Evolutionary conservation across 2,329 filamentous ascomycete species (phyloP).

Genomic region (Exophiala oligosperma): DNA sequence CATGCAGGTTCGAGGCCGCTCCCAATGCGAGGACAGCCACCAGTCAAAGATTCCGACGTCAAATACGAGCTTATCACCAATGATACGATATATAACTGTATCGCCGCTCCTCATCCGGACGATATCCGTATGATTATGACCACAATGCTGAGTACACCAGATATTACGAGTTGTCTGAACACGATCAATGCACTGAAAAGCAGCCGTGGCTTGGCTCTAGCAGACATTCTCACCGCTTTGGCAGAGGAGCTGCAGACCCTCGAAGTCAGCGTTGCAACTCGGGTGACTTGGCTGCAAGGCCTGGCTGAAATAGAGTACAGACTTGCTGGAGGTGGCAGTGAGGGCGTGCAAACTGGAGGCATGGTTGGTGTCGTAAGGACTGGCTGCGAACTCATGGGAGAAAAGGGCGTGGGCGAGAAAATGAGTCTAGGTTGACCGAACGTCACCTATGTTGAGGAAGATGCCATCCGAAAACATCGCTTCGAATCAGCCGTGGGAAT

Average conservation of each 20-base stretch:
- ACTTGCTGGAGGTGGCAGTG: conserved; percentile 81
- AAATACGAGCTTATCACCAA: conserved; percentile 85
- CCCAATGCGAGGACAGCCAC: conserved; percentile 40
- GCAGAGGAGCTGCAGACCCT: conserved; percentile 79
- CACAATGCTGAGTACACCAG: conserved; percentile 78
- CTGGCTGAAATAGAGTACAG: conserved; percentile 91
- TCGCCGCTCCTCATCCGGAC: conserved; percentile 87
- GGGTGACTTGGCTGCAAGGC: conserved; percentile 88
- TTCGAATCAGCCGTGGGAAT: no score
- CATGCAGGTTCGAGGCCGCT: conserved; percentile 79
- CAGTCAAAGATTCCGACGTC: conserved; percentile 59
- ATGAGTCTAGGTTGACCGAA: conserved; percentile 21
- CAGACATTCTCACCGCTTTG: conserved; percentile 87
- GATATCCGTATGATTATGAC: conserved; percentile 83
- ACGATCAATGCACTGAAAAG: conserved; percentile 88
- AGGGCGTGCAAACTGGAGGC: conserved; percentile 87
- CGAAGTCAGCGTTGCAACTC: conserved; percentile 81
- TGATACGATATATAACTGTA: conserved; percentile 93
- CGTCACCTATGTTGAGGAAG: no score
- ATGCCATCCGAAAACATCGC: no score
- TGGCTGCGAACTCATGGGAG: conserved; percentile 73
- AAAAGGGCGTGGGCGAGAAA: conserved; percentile 34
- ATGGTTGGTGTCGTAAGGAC: conserved; percentile 84
- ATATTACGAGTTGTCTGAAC: conserved; percentile 84
- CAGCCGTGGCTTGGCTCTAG: conserved; percentile 81